A percentile compares a stretch with the other conserved stretches of the same genome.
Conservation (phyloP, 305 asterid species). For the Withania somnifera region DNA sequence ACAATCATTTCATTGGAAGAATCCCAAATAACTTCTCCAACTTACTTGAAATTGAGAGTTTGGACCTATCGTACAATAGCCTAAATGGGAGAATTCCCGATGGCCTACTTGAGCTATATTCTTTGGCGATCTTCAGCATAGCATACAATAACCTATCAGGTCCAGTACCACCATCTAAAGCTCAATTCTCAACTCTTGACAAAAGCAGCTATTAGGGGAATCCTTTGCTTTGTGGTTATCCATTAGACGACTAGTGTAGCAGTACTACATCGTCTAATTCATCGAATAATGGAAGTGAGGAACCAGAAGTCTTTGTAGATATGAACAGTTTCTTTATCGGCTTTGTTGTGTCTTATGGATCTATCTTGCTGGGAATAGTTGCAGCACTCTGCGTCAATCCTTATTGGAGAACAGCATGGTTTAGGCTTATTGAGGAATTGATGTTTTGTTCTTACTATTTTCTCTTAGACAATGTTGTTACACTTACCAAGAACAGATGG, state of each 20-base stretch:
- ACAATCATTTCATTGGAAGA: slow-evolving; percentile 6
- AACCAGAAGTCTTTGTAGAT: background rate
- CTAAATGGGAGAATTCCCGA: background rate
- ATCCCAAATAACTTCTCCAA: slow-evolving; percentile 3
- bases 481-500: background rate
- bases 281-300: background rate
- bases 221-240: background rate
- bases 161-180: background rate
- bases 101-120: background rate
- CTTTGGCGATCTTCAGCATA: background rate
- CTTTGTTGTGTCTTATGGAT: background rate
- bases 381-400: background rate
- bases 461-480: background rate
- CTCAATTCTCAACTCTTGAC: background rate
- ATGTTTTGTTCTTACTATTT: background rate
- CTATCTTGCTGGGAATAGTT: background rate
- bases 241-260: background rate
- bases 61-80: slow-evolving; percentile 13
- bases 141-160: slow-evolving; percentile 11
- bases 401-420: background rate
- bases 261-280: background rate
- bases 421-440: background rate
- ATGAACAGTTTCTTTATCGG: background rate
- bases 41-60: background rate
- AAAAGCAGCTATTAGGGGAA: background rate